phyloP scores from a whole-genome alignment of 2,329 filamentous ascomycete species.

The Ascochyta rabiei region DNA sequence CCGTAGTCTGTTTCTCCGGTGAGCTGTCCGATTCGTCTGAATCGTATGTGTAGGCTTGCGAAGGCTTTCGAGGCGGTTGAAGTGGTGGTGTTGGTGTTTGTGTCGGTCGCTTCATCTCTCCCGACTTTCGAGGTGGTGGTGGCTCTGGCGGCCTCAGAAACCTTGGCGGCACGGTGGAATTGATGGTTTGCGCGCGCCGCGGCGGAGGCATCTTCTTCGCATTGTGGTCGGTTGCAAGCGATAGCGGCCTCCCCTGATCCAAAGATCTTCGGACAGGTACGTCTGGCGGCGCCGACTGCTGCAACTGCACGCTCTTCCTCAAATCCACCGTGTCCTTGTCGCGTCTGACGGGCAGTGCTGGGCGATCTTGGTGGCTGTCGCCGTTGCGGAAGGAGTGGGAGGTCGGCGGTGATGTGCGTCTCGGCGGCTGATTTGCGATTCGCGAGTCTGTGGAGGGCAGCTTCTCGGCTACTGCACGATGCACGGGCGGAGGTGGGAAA shows the following conservation, averaged over 20 bases:
- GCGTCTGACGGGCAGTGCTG: conserved; percentile 55
- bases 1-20: conserved; percentile 55
- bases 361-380: conserved; percentile 53
- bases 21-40: conserved; percentile 57
- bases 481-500: conserved; percentile 40
- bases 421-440: conserved; percentile 23
- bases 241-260: conserved; percentile 40
- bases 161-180: conserved; percentile 22
- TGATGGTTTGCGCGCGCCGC: conserved; percentile 41
- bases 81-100: conserved; percentile 18
- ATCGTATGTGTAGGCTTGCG: conserved; percentile 48
- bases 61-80: conserved; percentile 13
- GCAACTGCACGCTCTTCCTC: conserved; percentile 43
- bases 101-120: conserved; percentile 39
- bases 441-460: conserved; percentile 30
- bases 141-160: conserved; percentile 41
- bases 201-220: conserved; percentile 43
- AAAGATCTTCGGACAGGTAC: conserved; percentile 46
- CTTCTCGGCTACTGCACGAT: conserved; percentile 39
- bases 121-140: conserved; percentile 44
- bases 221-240: conserved; percentile 32
- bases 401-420: conserved; percentile 22
- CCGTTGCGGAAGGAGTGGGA: conserved; percentile 16
- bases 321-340: conserved; percentile 44
- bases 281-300: conserved; percentile 39